These are phyloP conservation scores for Malania oleifera DNA, from an alignment of 164 flowering plant species.

Conservation along the genomic window DNA sequence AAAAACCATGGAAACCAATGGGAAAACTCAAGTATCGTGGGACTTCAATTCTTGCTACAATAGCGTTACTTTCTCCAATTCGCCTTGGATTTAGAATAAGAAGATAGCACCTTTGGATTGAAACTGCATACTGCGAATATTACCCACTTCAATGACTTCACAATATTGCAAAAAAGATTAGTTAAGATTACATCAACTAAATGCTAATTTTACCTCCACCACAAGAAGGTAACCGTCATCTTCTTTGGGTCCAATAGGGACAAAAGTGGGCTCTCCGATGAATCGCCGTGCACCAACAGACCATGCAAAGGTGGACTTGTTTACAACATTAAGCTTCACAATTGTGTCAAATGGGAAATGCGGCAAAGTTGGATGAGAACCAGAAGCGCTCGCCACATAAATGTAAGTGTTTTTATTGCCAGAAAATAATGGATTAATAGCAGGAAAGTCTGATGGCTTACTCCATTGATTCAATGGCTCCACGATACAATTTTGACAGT, in stretches of 20 bases:
- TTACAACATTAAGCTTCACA: constrained; percentile 40
- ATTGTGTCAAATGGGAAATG: constrained; percentile 85
- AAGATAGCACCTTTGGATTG: constrained; percentile 74
- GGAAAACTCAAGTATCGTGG: constrained; percentile 80
- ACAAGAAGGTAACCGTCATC: constrained; percentile 84
- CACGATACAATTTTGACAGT: constrained; percentile 33
- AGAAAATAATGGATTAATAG: constrained; percentile 48
- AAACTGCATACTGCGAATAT: constrained; percentile 75
- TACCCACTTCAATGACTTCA: background rate
- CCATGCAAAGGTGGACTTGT: constrained; percentile 44
- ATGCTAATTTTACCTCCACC: constrained; percentile 72
- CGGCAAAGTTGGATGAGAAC: constrained; percentile 54
- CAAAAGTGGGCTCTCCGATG: constrained; percentile 84
- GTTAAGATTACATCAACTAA: background rate
- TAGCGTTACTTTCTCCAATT: constrained; percentile 59
- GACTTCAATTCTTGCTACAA: constrained; percentile 78
- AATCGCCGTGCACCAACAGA: constrained; percentile 52
- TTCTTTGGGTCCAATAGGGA: constrained; percentile 53
- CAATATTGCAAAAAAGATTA: background rate
- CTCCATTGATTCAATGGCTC: constrained; percentile 47
- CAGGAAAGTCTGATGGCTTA: constrained; percentile 77
- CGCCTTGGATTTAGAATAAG: constrained; percentile 54
- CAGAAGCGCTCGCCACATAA: constrained; percentile 66
- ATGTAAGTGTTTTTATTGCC: constrained; percentile 47
- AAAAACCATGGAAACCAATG: constrained; percentile 88